Evolutionary conservation across 257 asterid species (phyloP).

Genomic region (Salvia miltiorrhiza): DNA sequence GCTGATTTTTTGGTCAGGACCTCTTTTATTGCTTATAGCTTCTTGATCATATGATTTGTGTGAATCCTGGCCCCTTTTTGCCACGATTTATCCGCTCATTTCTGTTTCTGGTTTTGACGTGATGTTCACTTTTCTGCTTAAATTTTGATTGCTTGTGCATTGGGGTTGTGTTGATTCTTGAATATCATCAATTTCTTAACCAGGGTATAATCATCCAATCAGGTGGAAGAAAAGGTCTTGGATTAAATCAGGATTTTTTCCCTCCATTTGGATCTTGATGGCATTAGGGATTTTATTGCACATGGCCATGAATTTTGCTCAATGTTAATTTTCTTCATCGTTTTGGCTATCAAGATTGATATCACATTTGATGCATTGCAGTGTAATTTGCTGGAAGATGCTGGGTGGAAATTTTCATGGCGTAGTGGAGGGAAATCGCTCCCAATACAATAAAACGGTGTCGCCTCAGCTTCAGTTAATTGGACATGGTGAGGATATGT

Average conservation of each 20-base stretch:
- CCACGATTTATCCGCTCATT: conserved; percentile 7
- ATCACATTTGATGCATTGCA: conserved; percentile 12
- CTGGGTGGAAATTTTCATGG: conserved; percentile 42
- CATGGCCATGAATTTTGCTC: neutral
- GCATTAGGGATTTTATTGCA: conserved; percentile 7
- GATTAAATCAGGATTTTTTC: neutral
- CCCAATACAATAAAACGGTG: conserved; percentile 27
- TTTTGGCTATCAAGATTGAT: conserved; percentile 18
- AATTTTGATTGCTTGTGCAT: neutral
- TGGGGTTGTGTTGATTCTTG: conserved; percentile 14
- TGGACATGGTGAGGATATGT: conserved; percentile 47
- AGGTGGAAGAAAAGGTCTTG: neutral
- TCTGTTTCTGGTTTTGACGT: conserved; percentile 2
- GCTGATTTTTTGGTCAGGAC: conserved; percentile 35
- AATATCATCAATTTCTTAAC: neutral
- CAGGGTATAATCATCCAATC: neutral
- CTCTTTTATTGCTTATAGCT: neutral
- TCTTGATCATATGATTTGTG: conserved; percentile 25
- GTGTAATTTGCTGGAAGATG: conserved; percentile 49
- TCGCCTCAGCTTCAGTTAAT: conserved; percentile 52
- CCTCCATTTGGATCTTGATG: conserved; percentile 11
- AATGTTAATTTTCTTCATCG: neutral
- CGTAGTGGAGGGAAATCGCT: conserved; percentile 31
- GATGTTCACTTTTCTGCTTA: conserved; percentile 7
- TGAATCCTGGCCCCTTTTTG: conserved; percentile 10